phyloP scores from a whole-genome alignment of 495 filamentous ascomycete species.

The Lasiosphaeriaceae sp. region DNA sequence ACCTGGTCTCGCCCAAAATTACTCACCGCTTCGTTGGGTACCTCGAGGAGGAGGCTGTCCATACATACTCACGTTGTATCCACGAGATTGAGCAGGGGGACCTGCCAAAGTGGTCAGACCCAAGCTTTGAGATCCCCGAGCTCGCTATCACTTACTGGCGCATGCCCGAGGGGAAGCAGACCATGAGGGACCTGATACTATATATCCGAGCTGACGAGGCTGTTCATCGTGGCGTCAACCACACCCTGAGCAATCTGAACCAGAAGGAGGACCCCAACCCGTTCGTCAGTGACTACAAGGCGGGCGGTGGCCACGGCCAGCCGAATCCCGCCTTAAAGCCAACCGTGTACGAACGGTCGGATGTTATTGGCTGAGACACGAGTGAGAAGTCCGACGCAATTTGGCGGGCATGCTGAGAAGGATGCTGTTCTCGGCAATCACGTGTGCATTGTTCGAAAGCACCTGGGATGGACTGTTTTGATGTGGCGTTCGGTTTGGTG shows the following conservation, averaged over 20 bases:
- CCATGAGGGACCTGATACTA: constrained; percentile 79
- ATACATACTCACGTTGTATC: constrained; percentile 89
- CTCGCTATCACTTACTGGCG: constrained; percentile 89
- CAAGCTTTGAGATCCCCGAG: constrained; percentile 72
- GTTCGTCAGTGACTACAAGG: constrained; percentile 72
- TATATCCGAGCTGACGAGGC: constrained; percentile 88
- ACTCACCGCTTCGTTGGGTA: constrained; percentile 97
- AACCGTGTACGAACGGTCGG: constrained; percentile 77
- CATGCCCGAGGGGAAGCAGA: constrained; percentile 79
- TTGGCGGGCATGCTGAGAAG: not conserved
- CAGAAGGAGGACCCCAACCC: constrained; percentile 87
- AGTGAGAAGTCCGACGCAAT: not conserved
- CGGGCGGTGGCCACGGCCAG: constrained; percentile 38
- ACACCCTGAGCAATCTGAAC: constrained; percentile 82
- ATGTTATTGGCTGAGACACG: constrained; percentile 59
- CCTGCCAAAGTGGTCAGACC: constrained; percentile 70
- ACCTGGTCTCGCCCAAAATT: constrained; percentile 83
- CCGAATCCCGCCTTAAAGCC: constrained; percentile 63
- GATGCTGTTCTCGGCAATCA: too few species aligned
- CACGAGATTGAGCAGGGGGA: constrained; percentile 78
- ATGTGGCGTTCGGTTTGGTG: too few species aligned
- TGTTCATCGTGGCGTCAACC: constrained; percentile 97
- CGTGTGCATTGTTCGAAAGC: too few species aligned
- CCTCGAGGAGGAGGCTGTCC: constrained; percentile 92
- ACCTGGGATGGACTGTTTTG: too few species aligned